Evolutionary conservation across 75 land plant species (phyloP).

Genomic region (Cupressus sempervirens): DNA sequence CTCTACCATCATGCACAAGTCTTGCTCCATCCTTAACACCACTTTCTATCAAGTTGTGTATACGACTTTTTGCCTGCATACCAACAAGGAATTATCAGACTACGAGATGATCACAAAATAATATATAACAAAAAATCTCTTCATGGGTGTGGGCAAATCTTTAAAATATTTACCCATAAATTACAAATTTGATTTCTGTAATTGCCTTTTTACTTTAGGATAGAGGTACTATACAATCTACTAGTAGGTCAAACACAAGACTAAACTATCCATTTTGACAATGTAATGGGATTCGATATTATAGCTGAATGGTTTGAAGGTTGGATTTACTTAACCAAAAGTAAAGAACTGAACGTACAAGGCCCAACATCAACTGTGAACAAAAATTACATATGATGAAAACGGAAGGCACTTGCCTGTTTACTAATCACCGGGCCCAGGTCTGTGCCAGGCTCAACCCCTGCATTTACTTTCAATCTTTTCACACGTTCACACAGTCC

Average conservation of each 20-base stretch:
- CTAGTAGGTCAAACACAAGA: background rate
- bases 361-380: background rate
- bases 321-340: background rate
- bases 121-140: background rate
- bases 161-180: background rate
- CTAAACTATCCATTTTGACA: background rate
- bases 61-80: conserved; percentile 83
- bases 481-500: conserved; percentile 59
- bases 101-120: background rate
- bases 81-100: background rate
- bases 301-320: background rate
- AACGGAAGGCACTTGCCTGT: conserved; percentile 45
- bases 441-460: conserved; percentile 77
- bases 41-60: conserved; percentile 63
- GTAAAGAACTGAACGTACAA: background rate
- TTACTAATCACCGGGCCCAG: conserved; percentile 95
- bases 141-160: background rate
- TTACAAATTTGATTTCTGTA: background rate
- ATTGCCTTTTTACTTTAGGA: background rate
- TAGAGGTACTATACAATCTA: background rate
- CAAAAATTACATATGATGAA: background rate
- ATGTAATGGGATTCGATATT: background rate
- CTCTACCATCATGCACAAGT: conserved; percentile 84
- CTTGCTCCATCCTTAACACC: conserved; percentile 83
- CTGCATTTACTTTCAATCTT: conserved; percentile 74